Percentiles rank a stretch among this genome's conserved stretches.
phyloP scores from a whole-genome alignment of 352 stramenopile genomes.

The Salisapilia sapeloensis region DNA sequence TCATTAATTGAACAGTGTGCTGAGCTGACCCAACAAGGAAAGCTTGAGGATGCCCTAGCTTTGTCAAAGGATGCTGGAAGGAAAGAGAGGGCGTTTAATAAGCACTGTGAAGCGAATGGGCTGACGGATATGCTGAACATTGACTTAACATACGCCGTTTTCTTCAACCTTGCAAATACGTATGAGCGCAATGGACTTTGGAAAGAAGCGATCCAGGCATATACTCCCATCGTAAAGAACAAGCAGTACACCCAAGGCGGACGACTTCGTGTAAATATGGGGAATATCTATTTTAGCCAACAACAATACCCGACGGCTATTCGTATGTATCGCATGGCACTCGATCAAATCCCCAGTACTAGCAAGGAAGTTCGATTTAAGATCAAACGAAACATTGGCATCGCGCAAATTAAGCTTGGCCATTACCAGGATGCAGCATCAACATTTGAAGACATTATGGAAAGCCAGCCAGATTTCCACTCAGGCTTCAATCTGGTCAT shows the following conservation, averaged over 20 bases:
- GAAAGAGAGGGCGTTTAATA: conserved; percentile 84
- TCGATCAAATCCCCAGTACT: conserved; percentile 91
- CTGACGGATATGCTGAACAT: conserved; percentile 85
- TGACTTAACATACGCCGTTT: conserved; percentile 89
- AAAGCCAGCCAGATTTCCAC: conserved; percentile 86
- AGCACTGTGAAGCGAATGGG: conserved; percentile 79
- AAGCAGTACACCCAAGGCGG: conserved; percentile 87
- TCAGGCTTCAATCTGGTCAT: conserved; percentile 94
- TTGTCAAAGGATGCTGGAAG: conserved; percentile 70
- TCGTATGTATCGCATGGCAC: conserved; percentile 94
- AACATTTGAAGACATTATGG: conserved; percentile 92
- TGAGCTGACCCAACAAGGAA: conserved; percentile 43
- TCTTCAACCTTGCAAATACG: conserved; percentile 88
- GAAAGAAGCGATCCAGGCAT: conserved; percentile 90
- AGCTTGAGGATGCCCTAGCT: conserved; percentile 80
- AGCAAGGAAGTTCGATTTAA: conserved; percentile 91
- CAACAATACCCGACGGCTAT: conserved; percentile 89
- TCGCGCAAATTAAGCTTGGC: conserved; percentile 85
- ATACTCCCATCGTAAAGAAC: conserved; percentile 92
- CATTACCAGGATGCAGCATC: conserved; percentile 91
- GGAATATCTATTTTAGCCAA: conserved; percentile 95
- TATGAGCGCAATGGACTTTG: conserved; percentile 90
- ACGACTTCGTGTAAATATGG: conserved; percentile 92
- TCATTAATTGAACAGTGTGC: conserved; percentile 85
- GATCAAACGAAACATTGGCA: conserved; percentile 95